Evolutionary conservation across 2,329 filamentous ascomycete genomes (phyloP).

Genomic region (Aspergillus sp.): DNA sequence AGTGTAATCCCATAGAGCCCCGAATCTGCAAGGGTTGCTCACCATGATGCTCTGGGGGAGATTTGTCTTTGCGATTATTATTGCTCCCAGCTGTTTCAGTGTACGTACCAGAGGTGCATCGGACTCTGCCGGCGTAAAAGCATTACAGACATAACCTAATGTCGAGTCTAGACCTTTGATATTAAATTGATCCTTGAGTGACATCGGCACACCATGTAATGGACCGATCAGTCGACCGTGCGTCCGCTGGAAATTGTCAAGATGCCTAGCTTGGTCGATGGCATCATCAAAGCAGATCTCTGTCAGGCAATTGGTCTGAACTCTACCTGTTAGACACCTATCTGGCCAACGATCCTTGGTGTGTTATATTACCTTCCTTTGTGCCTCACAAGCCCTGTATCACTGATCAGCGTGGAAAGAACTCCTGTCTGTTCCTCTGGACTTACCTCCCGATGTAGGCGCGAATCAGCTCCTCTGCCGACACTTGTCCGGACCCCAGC

Average conservation of each 20-base stretch:
- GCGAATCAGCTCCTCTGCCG: not conserved
- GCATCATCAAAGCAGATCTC: not conserved
- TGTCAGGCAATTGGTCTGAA: not conserved
- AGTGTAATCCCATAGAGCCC: not conserved
- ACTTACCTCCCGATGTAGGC: not conserved
- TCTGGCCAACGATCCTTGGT: not conserved
- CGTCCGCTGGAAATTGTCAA: not conserved
- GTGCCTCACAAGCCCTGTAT: not conserved
- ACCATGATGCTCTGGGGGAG: conserved; percentile 4
- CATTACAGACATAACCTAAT: not conserved
- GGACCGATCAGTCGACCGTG: not conserved
- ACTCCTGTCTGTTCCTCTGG: not conserved
- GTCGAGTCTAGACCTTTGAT: conserved; percentile 1
- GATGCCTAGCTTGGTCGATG: not conserved
- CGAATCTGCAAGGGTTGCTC: not conserved
- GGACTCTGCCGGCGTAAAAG: not conserved
- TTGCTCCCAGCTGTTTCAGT: conserved; percentile 1
- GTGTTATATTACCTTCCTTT: not conserved
- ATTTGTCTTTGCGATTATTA: conserved; percentile 4
- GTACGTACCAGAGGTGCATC: conserved; percentile 1
- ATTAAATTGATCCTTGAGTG: conserved; percentile 4
- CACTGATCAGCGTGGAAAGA: not conserved
- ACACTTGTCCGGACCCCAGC: not conserved
- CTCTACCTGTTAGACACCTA: not conserved
- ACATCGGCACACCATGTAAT: conserved; percentile 1